Percentiles rank a stretch among this genome's conserved stretches.
These are phyloP conservation scores for Microbotryum lychnidis-dioicae DNA, from an alignment of 1,284 basidiomycete genomes.

Conservation along the genomic window DNA sequence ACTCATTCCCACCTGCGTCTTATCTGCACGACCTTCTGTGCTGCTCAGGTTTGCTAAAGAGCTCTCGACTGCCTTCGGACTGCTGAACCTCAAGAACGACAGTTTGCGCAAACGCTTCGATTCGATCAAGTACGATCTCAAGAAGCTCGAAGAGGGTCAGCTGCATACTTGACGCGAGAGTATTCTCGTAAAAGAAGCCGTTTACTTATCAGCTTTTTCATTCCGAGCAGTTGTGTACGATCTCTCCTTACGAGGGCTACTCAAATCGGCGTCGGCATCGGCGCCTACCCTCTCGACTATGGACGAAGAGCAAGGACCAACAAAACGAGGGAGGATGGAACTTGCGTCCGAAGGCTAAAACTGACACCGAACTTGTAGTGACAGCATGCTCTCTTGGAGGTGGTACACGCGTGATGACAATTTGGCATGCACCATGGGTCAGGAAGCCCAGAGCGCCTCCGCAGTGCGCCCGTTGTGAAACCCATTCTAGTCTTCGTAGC, in stretches of 20 bases:
- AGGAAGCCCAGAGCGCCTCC: no score
- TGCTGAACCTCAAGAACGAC: conserved; percentile 87
- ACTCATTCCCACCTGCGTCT: background rate
- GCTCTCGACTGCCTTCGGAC: conserved; percentile 68
- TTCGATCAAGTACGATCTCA: conserved; percentile 58
- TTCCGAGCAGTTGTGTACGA: conserved; percentile 63
- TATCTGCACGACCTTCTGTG: background rate
- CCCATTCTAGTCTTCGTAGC: no score
- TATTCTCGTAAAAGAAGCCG: no score
- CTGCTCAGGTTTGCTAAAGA: conserved; percentile 64
- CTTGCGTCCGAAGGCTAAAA: no score
- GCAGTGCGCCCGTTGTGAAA: no score
- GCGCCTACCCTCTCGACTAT: background rate
- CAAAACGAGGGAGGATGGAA: background rate
- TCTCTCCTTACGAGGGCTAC: conserved; percentile 62
- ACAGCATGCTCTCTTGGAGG: no score
- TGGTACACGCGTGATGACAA: no score
- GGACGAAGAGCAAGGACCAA: background rate
- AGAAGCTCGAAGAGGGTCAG: conserved; percentile 79
- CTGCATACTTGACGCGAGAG: background rate
- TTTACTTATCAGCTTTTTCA: conserved; percentile 8
- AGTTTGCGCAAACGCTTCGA: conserved; percentile 63
- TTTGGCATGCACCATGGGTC: no score
- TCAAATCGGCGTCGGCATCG: background rate
- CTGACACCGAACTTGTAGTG: no score